Base-by-base conservation (phyloP, 257 asterid species). In the Salvia rosmarinus region DNA sequence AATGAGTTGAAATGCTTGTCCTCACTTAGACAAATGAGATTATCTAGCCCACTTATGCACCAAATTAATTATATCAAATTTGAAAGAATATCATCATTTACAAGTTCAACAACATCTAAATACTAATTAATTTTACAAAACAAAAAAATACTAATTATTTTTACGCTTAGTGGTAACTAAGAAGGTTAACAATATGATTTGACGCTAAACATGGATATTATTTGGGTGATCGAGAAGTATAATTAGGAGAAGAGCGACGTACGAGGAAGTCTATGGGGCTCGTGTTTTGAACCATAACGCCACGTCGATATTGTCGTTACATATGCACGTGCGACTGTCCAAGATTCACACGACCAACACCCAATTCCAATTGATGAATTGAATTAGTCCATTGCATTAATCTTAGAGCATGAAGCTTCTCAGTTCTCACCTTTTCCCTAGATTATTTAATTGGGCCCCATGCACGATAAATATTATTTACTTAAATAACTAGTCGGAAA, bases 251-350 rank as follows among this genome's bases (percentile, higher is more conserved):
- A 16, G 42, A 11, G 54, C 34, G 32, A 16, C 37, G 65, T 28
- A 28, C 64, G 74, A 12, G 60, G 67, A 67, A 67, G 70, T 35
- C 17, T 10, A n/a, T 46, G 16, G n/a, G 16, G 62, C 61, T 34
- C 60, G 64, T 64, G 68, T 35, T 40, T 40, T 49, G 57, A 52
- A 30, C 16, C 1, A 11, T 67, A 23, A n/a, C 14, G 37, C 58
- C 44, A 52, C 75, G 67, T 73, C 73, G 63, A 34, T 20, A 12
- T 34, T 12, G 10, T 7, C 30, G 13, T 28, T 6, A 52, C 40
- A 55, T 0, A 12, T 54, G 79, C 82, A 78, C 82, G 79, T 78
- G 82, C 39, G 57, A 9, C 4, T 78, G 82, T 73, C 76, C 79
- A 47, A 61, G n/a, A 40, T 73, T 73, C 49, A 4, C 4, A 68